Base-by-base conservation (phyloP, 2,329 filamentous ascomycete genomes). In the Thermochaetoides dissita region DNA sequence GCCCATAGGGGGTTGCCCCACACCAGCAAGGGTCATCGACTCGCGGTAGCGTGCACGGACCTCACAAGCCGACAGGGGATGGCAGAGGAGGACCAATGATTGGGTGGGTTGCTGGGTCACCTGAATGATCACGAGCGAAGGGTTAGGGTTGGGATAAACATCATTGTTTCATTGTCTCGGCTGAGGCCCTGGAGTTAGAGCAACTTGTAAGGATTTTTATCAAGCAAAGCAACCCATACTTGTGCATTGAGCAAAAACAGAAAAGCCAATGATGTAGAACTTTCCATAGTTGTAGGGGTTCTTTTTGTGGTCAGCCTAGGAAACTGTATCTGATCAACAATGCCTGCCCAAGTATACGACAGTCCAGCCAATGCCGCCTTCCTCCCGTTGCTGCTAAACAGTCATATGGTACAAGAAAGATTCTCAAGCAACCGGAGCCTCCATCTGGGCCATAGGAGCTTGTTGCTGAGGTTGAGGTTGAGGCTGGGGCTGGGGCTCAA, bases 1-100 rank as follows among this genome's bases (percentile, higher is more conserved):
- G 44, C 45, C 45, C 47, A 45, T 48, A 36, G 41, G 40, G 43
- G 34, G 30, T 7, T 12, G 38, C 45, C 45, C 42, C 45, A 45
- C 45, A 47, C 12, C 42, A 43, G 41, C 34, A 36, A 38, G 36
- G 2, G 4, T 2, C 11, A 1, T 17, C 24, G 28, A 1, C 2
- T 24, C 5, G 17, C 17, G 3, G n/a, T n/a, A n/a, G 17, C 6
- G 44, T 35, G 47, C 47, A 48, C 47, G 41, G 46, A 9, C 47
- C 17, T 24, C 41, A 17, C 35, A 28, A 37, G 29, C 24, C 24
- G 34, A 6, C 11, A 7, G 12, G 10, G 10, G 8, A 17, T 29
- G n/a, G 7, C 29, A 11, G 17, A 28, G 24, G 10, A 7, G 10
- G 5, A 8, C 31, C 29, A 8, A 6, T 11, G 17, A 7, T 35